A percentile compares a stretch with the other conserved stretches of the same genome.
Evolutionary conservation across 148 eudicot genomes (phyloP).

Genomic region (Dysphania ambrosioides): DNA sequence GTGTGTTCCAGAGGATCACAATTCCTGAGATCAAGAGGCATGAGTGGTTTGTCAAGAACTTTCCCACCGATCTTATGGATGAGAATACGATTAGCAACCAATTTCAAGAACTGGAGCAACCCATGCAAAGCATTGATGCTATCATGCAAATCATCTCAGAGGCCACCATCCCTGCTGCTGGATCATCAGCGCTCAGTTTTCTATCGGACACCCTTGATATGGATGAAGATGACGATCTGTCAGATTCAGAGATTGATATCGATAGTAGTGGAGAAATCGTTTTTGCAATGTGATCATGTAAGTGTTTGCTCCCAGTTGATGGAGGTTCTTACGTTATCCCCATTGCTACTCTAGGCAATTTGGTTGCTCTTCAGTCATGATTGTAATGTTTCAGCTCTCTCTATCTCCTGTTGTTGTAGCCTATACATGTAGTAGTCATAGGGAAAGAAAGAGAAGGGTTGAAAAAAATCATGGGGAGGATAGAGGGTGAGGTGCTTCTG

Average conservation of each 20-base stretch:
- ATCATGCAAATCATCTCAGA: conserved; percentile 93
- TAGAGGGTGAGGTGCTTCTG: not conserved
- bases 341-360: conserved; percentile 1
- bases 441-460: not conserved
- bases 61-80: conserved; percentile 79
- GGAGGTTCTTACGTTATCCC: not conserved
- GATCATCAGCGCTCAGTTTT: conserved; percentile 44
- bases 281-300: conserved; percentile 60
- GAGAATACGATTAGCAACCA: conserved; percentile 56
- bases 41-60: conserved; percentile 78
- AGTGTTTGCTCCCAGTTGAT: not conserved
- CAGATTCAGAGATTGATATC: conserved; percentile 80
- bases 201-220: conserved; percentile 46
- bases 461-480: not conserved
- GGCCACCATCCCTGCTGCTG: conserved; percentile 81
- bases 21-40: conserved; percentile 77
- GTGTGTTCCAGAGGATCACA: conserved; percentile 68
- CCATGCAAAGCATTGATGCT: conserved; percentile 74
- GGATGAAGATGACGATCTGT: conserved; percentile 76
- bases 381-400: not conserved
- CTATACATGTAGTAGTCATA: not conserved
- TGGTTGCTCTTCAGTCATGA: not conserved
- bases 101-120: conserved; percentile 88
- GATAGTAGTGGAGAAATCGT: conserved; percentile 96
- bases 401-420: not conserved